Conservation (phyloP, 257 asterid genomes). For the Echium plantagineum region DNA sequence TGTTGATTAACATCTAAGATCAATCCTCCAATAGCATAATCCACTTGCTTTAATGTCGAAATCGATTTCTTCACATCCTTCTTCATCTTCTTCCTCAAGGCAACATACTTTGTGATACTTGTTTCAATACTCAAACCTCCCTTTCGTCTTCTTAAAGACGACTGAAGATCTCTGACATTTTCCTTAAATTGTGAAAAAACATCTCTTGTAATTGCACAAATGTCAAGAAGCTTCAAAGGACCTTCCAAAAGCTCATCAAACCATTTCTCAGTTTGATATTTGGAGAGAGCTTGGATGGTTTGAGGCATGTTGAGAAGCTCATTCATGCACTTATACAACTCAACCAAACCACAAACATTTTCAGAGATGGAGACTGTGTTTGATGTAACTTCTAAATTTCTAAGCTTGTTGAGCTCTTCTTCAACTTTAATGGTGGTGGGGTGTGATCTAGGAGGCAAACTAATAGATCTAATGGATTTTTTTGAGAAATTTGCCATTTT, state of each 20-base stretch:
- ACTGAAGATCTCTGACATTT: no score
- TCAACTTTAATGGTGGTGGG: no score
- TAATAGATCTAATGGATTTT: no score
- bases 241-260: slow-evolving; percentile 5
- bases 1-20: neutral
- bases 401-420: no score
- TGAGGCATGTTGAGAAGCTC: slow-evolving; percentile 9
- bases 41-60: slow-evolving; percentile 12
- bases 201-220: slow-evolving; percentile 8
- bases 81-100: slow-evolving; percentile 21
- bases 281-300: slow-evolving; percentile 8
- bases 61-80: slow-evolving; percentile 12
- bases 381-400: neutral
- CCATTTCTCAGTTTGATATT: slow-evolving; percentile 8
- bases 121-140: slow-evolving; percentile 3
- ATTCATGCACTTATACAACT: slow-evolving; percentile 5
- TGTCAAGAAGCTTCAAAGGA: slow-evolving; percentile 8
- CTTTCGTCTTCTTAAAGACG: neutral
- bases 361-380: neutral
- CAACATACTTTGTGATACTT: slow-evolving; percentile 8
- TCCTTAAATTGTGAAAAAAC: neutral
- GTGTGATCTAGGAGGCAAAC: no score
- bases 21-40: slow-evolving; percentile 4
- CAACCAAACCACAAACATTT: neutral
- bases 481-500: no score